Conservation (phyloP, 164 flowering plant genomes). For the Piper betle region DNA sequence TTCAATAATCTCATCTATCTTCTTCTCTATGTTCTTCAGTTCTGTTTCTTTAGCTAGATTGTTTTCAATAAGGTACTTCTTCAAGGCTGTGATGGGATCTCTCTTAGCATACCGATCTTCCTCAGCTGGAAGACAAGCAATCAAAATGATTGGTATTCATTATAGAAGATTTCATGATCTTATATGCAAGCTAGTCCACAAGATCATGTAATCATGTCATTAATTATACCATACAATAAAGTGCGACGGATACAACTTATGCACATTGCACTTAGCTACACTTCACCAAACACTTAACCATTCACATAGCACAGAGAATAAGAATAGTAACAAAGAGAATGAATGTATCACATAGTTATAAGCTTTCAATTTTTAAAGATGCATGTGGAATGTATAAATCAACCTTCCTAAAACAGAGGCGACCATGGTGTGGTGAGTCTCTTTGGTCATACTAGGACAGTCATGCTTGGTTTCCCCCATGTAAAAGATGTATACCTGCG, state of each 20-base stretch:
- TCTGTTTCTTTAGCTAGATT: conserved; percentile 62
- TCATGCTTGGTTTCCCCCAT: conserved; percentile 27
- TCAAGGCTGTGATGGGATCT: conserved; percentile 76
- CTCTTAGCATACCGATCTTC: conserved; percentile 75
- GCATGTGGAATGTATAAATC: too few relatives aligned
- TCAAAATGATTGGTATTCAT: neutral
- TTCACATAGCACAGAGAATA: too few relatives aligned
- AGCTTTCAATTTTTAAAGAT: too few relatives aligned
- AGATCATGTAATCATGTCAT: too few relatives aligned
- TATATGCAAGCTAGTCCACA: too few relatives aligned
- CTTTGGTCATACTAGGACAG: conserved; percentile 11
- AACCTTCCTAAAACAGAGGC: conserved; percentile 30
- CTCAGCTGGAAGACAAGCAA: conserved; percentile 51
- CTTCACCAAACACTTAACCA: too few relatives aligned
- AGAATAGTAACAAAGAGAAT: too few relatives aligned
- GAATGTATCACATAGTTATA: too few relatives aligned
- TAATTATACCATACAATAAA: too few relatives aligned
- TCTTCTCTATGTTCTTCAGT: conserved; percentile 70
- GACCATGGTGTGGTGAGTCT: conserved; percentile 31
- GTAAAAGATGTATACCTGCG: conserved; percentile 28
- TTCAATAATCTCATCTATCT: conserved; percentile 77
- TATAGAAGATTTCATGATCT: too few relatives aligned
- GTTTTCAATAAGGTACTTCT: conserved; percentile 70
- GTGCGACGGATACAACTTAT: too few relatives aligned
- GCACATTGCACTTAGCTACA: too few relatives aligned